Percentiles rank a stretch among this genome's conserved stretches.
Conservation (phyloP, 2,329 filamentous ascomycete genomes). For the Leptographium flavum region DNA sequence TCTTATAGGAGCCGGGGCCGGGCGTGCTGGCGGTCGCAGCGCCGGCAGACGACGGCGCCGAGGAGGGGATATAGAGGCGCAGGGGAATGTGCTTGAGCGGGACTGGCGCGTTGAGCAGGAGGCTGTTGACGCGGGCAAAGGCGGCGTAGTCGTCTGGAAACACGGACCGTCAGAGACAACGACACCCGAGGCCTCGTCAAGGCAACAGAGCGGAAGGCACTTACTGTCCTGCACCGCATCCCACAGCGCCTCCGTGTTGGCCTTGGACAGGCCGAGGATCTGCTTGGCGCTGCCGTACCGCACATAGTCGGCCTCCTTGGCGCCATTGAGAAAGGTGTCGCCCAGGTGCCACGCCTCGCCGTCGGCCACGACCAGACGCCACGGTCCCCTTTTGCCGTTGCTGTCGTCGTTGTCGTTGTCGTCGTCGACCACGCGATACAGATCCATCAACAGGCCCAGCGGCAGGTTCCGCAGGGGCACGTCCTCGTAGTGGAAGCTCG, state of each 20-base stretch:
- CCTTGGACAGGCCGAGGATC: slow-evolving; percentile 78
- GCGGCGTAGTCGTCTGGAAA: slow-evolving; percentile 57
- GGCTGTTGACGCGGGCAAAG: slow-evolving; percentile 61
- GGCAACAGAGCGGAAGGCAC: slow-evolving; percentile 12
- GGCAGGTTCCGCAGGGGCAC: slow-evolving; percentile 37
- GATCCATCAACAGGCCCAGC: slow-evolving; percentile 39
- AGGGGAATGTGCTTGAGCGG: slow-evolving; percentile 74
- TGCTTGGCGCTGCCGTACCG: slow-evolving; percentile 78
- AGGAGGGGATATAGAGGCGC: slow-evolving; percentile 67
- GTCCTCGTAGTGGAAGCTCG: slow-evolving; percentile 43
- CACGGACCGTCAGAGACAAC: too few relatives aligned
- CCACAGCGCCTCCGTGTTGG: slow-evolving; percentile 74
- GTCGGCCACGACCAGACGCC: slow-evolving; percentile 39
- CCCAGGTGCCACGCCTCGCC: slow-evolving; percentile 44
- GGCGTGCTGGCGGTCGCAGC: slow-evolving; percentile 13
- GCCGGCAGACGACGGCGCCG: too few relatives aligned
- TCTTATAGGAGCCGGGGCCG: slow-evolving; percentile 42
- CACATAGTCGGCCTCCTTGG: slow-evolving; percentile 69
- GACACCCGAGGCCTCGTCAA: too few relatives aligned
- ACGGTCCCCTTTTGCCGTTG: slow-evolving; percentile 24
- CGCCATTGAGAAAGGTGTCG: slow-evolving; percentile 49
- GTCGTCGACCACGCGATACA: slow-evolving; percentile 32
- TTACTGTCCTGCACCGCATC: slow-evolving; percentile 59
- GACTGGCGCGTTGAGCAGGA: slow-evolving; percentile 61
- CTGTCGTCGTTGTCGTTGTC: background rate